Percentiles rank a stretch among this genome's conserved stretches.
These are phyloP conservation scores for Pilaira anomala DNA, from an alignment of 192 early-diverging fungal genomes.

Conservation along the genomic window DNA sequence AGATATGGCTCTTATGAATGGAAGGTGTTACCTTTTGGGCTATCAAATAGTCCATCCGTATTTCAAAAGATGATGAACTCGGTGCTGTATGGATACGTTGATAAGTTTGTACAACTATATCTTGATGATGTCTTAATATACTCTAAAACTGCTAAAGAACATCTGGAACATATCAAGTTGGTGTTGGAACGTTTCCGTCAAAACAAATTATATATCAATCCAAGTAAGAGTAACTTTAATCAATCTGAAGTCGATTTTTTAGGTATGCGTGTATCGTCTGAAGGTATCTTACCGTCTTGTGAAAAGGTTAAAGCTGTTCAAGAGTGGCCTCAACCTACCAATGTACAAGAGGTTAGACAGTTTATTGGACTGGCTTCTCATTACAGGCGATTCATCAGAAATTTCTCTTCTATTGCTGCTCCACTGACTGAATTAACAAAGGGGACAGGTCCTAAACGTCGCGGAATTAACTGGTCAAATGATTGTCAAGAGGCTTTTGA, in stretches of 20 bases:
- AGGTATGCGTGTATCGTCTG: slow-evolving; percentile 6
- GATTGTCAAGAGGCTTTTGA: neutral
- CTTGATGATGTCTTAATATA: slow-evolving; percentile 47
- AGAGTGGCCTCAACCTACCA: slow-evolving; percentile 17
- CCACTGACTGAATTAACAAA: slow-evolving; percentile 19
- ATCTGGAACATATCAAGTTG: slow-evolving; percentile 18
- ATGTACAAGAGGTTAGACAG: slow-evolving; percentile 14
- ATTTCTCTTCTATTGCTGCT: slow-evolving; percentile 19
- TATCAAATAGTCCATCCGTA: slow-evolving; percentile 22
- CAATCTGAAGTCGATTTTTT: neutral
- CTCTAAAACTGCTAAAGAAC: slow-evolving; percentile 27
- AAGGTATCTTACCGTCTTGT: slow-evolving; percentile 1
- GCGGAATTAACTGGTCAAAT: neutral
- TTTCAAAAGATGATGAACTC: slow-evolving; percentile 25
- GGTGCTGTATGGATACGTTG: neutral
- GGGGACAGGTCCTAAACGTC: neutral
- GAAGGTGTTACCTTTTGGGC: slow-evolving; percentile 27
- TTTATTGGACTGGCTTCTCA: slow-evolving; percentile 30
- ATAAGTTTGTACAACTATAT: slow-evolving; percentile 34
- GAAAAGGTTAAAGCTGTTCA: slow-evolving; percentile 22
- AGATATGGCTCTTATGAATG: slow-evolving; percentile 22
- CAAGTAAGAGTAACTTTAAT: slow-evolving; percentile 17
- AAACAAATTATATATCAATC: slow-evolving; percentile 21
- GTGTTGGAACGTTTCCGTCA: slow-evolving; percentile 19
- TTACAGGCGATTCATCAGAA: slow-evolving; percentile 22